Evolutionary conservation across 176 grass and related monocot genomes (phyloP).

Genomic region (Musa schizocarpa): DNA sequence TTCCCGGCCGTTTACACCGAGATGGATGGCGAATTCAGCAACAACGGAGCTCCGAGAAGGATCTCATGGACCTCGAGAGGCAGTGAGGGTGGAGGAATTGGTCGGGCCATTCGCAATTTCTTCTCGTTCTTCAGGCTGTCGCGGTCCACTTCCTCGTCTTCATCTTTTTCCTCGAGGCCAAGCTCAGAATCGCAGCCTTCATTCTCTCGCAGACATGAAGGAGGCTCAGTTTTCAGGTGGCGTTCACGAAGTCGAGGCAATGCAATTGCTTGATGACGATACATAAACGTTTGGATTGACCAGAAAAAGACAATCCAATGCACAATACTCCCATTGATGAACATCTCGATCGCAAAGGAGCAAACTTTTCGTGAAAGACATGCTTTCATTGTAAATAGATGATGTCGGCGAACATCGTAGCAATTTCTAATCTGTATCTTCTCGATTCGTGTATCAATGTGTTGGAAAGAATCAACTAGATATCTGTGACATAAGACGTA

Average conservation of each 20-base stretch:
- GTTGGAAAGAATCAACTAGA: neutral
- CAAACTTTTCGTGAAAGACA: neutral
- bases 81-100: constrained; percentile 35
- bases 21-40: constrained; percentile 81
- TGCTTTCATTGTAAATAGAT: neutral
- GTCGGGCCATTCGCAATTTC: constrained; percentile 33
- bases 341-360: no score
- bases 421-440: neutral
- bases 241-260: constrained; percentile 17
- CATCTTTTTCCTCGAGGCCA: neutral
- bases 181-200: constrained; percentile 2
- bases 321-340: no score
- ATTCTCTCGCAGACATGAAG: neutral
- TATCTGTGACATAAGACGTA: neutral
- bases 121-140: constrained; percentile 27
- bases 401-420: neutral
- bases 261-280: neutral
- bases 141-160: constrained; percentile 13
- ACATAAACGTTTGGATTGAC: neutral
- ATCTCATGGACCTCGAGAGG: constrained; percentile 76
- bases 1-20: constrained; percentile 86
- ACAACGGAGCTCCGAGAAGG: constrained; percentile 47
- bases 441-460: neutral
- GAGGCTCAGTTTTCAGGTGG: constrained; percentile 27
- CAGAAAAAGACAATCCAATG: no score